These are phyloP conservation scores for Citeromyces siamensis DNA, from an alignment of 1,139 yeast species.

Conservation along the genomic window DNA sequence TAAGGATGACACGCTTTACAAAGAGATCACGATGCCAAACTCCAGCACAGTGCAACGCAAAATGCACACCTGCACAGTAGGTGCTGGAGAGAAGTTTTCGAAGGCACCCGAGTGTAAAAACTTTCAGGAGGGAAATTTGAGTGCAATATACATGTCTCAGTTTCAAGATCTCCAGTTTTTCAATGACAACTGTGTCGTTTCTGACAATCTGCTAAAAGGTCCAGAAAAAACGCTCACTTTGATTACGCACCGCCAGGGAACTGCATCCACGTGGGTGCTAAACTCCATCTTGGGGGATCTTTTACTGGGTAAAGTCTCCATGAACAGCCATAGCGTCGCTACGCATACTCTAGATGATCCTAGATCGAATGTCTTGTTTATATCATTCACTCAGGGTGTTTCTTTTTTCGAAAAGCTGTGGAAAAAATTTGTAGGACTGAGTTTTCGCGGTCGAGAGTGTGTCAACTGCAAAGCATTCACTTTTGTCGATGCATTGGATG, in stretches of 20 bases:
- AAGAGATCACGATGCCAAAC: too few species aligned
- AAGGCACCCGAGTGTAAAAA: too few species aligned
- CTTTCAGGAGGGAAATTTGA: background rate
- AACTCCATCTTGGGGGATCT: conserved; percentile 33
- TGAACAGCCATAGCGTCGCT: conserved; percentile 11
- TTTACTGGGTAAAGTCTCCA: conserved; percentile 24
- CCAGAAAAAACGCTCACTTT: conserved; percentile 16
- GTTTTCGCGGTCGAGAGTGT: conserved; percentile 5
- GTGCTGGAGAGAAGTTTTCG: too few species aligned
- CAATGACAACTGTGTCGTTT: conserved; percentile 37
- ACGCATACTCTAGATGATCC: conserved; percentile 4
- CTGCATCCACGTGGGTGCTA: conserved; percentile 57
- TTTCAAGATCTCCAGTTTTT: conserved; percentile 50
- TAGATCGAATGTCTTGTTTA: conserved; percentile 22
- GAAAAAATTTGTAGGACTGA: conserved; percentile 22
- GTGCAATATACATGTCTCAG: conserved; percentile 19
- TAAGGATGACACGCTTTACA: conserved; percentile 97
- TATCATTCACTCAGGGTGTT: conserved; percentile 30
- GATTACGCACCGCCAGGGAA: conserved; percentile 45
- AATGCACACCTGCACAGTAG: too few species aligned
- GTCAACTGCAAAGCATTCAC: background rate
- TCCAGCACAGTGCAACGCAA: too few species aligned
- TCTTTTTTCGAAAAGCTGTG: conserved; percentile 25
- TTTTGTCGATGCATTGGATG: background rate
- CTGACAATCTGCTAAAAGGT: conserved; percentile 13